These are phyloP conservation scores for Didymella glomerata DNA, from an alignment of 2,329 filamentous ascomycete species.

Conservation along the genomic window DNA sequence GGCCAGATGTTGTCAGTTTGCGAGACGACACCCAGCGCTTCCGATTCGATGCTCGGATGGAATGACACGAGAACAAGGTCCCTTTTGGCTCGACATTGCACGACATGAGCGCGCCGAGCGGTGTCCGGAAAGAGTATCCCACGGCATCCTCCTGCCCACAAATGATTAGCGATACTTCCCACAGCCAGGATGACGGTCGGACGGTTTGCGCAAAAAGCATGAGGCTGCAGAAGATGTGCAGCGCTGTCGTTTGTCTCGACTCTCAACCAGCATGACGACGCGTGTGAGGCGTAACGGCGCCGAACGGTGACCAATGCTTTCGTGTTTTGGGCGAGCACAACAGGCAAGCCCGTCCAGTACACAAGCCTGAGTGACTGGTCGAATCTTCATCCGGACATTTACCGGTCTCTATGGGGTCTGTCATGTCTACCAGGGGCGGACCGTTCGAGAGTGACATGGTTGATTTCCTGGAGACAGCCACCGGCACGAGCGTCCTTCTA, in stretches of 20 bases:
- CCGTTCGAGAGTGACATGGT: slow-evolving; percentile 17
- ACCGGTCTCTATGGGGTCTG: slow-evolving; percentile 13
- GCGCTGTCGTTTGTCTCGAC: slow-evolving; percentile 18
- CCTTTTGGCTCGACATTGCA: slow-evolving; percentile 33
- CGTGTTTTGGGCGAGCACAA: slow-evolving; percentile 25
- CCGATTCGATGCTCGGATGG: slow-evolving; percentile 31
- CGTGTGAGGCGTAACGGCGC: slow-evolving; percentile 23
- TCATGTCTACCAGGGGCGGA: slow-evolving; percentile 12
- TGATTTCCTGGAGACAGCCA: slow-evolving; percentile 21
- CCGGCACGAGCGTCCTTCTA: slow-evolving; percentile 45
- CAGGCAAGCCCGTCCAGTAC: slow-evolving; percentile 18
- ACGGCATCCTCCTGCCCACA: slow-evolving; percentile 8
- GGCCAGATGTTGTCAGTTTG: slow-evolving; percentile 2
- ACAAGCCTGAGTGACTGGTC: slow-evolving; percentile 21
- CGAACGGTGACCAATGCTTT: slow-evolving; percentile 18
- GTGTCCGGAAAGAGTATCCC: slow-evolving; percentile 13
- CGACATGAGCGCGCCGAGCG: slow-evolving; percentile 26
- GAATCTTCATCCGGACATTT: slow-evolving; percentile 10
- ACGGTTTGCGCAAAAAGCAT: slow-evolving; percentile 27
- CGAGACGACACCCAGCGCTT: slow-evolving; percentile 27
- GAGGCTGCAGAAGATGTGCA: slow-evolving; percentile 25
- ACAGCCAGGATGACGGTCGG: slow-evolving; percentile 28
- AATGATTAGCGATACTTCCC: slow-evolving; percentile 9
- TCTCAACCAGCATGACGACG: slow-evolving; percentile 19
- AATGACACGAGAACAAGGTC: slow-evolving; percentile 29